Evolutionary conservation across 805 yeast species (phyloP), one percentile per base, ranked within the genome.

Genomic region (Kodamaea neixiangensis): DNA sequence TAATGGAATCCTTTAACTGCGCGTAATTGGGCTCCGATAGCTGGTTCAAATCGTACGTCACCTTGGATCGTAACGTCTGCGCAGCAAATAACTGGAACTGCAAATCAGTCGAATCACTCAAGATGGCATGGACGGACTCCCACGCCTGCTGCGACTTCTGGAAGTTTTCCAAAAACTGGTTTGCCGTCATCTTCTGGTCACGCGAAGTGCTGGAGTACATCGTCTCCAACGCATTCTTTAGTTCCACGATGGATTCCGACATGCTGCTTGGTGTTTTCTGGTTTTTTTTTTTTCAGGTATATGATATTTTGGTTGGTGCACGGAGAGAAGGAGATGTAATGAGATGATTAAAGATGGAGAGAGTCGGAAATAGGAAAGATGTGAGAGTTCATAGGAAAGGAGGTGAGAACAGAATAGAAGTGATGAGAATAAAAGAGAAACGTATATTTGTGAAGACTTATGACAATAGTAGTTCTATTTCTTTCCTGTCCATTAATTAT

Each of bases 91-190:
- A 75, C 60, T 83, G 84, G 46, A 87, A 70, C 62, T 86, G 89
- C 41, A 82, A 56, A 3, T 81, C 68, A 25, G 56, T 57, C 3
- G 62, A 63, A 15, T 57, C 58, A 5, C 58, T 57, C 29, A 91
- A 75, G 1, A 87, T 75, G 44, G 76, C 73, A 61, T 85, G 86
- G 33, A 85, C 77, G 1, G 82, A 62, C 25, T 77, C 74, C 99
- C 99, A 94, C 0, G 98, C 94, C 52, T 80, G 83, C 33, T 76
- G 72, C 0, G 92, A 83, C 64, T 91, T 86, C 68, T 94, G 97
- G 69, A 94, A 94, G 29, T 77, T 71, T 64, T 92, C 93, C 51
- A 94, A 75, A 62, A 73, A 89, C 39, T 62, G 66, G 43, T 79
- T 75, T 17, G 85, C 83, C 47, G 71, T 66, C 47, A 69, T 68